These are phyloP conservation scores for Solanum bukasovii DNA, from an alignment of 257 asterid species.

Conservation along the genomic window DNA sequence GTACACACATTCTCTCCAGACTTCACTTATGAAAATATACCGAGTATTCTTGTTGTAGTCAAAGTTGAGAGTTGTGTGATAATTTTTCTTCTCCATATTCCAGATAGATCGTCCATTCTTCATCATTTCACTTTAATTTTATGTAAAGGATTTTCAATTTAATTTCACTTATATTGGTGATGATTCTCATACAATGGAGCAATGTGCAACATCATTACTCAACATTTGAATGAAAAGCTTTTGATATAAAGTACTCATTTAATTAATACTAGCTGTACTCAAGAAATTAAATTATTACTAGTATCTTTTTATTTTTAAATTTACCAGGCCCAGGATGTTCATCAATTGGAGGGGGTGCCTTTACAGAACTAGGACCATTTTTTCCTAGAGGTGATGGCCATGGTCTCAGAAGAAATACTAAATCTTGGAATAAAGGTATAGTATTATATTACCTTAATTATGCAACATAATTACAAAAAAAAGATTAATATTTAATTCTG, in stretches of 20 bases:
- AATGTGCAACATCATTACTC: background rate
- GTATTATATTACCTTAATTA: background rate
- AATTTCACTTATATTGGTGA: background rate
- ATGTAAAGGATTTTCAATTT: background rate
- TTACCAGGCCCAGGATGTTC: constrained; percentile 31
- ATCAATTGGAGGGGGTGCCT: constrained; percentile 33
- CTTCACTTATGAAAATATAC: background rate
- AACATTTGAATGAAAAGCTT: background rate
- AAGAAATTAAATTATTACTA: background rate
- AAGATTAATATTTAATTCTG: background rate
- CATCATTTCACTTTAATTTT: background rate
- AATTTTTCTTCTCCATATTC: background rate
- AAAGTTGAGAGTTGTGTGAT: too few species aligned
- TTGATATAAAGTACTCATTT: background rate
- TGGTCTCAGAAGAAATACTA: constrained; percentile 18
- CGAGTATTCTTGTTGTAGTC: too few species aligned
- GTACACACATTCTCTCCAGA: too few species aligned
- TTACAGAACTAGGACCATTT: constrained; percentile 33
- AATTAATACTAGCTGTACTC: background rate
- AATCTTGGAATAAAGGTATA: constrained; percentile 35
- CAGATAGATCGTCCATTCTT: background rate
- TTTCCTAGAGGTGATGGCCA: constrained; percentile 27
- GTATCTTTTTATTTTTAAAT: background rate
- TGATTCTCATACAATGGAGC: background rate
- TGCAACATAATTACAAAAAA: background rate